Base-by-base conservation (phyloP, 1,284 basidiomycete species). In the Kalmanozyma brasiliensis region DNA sequence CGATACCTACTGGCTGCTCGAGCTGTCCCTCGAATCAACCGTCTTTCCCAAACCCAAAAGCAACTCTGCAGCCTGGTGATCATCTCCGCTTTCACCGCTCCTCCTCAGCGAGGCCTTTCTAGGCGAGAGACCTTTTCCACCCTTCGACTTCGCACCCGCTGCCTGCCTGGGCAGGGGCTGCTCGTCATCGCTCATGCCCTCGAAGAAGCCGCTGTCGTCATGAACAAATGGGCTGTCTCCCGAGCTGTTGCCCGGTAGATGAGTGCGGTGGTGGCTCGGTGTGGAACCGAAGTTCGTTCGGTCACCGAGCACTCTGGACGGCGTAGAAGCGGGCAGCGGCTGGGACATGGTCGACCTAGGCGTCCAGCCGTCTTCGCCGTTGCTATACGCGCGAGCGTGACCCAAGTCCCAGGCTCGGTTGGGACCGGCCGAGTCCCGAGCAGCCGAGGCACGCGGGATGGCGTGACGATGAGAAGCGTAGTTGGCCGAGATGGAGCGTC, bases 181-280 rank as follows among this genome's bases (percentile, higher is more conserved):
- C 29, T 71, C 64, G 30, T 60, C 60, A 4, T 71, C 68, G 45
- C 63, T 66, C 20, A 63, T 45, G 34, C 23, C 35, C 26, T 57
- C 67, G 35, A 77, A 77, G 62, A 73, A 77, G 1, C 75, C 75
- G 13, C 64, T 69, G 49, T 77, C 75, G 32, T 77, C 75, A 34
- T 73, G 70, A 17, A 41, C 29, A 34, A 70, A 64, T 1, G 38
- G 47, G 24, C 51, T 53, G 26, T 58, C 56, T 19, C 44, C 41
- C 2, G 47, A 56, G 17, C 38, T 43, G 46, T 44, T 33, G 3
- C 47, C 37, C 17, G 20, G 37, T 37, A 49, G 19, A 16, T 41
- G 34, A 14, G 43, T 44, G 30, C 30, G 30, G 20, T 35, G 42
- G 26, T 9, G 17, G 34, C 17, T 17, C 6, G 47, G 55, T 2